Percentiles rank a stretch among this genome's conserved stretches.
Conservation (phyloP, 169 alveolate species). For the Plasmodium adleri region DNA sequence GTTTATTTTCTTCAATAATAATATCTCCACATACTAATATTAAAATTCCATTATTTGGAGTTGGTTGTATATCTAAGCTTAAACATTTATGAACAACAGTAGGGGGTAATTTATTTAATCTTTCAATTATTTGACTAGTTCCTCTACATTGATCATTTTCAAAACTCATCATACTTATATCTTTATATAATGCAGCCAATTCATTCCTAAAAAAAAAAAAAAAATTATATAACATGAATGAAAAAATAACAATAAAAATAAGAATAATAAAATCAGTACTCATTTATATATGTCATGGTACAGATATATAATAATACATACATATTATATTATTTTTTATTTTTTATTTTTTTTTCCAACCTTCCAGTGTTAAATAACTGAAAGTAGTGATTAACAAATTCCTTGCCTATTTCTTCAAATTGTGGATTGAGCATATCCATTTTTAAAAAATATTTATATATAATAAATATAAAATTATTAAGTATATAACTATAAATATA, state of each 20-base stretch:
- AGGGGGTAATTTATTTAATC: constrained; percentile 71
- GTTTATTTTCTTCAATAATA: constrained; percentile 87
- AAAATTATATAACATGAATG: background rate
- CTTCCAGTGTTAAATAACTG: constrained; percentile 85
- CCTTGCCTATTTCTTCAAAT: constrained; percentile 85
- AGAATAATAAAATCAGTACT: background rate
- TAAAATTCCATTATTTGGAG: constrained; percentile 85
- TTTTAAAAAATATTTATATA: constrained; percentile 24
- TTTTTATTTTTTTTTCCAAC: constrained; percentile 44
- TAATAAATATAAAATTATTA: too few species aligned
- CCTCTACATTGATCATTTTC: constrained; percentile 76
- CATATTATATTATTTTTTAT: background rate
- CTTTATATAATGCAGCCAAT: constrained; percentile 68
- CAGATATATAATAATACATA: background rate
- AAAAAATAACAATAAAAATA: too few species aligned
- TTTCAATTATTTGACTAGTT: constrained; percentile 63
- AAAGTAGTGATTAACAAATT: constrained; percentile 87
- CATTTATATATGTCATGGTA: background rate
- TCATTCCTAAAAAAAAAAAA: constrained; percentile 31
- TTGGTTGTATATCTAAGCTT: constrained; percentile 88
- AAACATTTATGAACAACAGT: constrained; percentile 82
- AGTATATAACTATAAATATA: too few species aligned
- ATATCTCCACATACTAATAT: constrained; percentile 87
- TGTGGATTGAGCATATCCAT: constrained; percentile 81
- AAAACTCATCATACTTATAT: constrained; percentile 75